Percentiles rank a stretch among this genome's conserved stretches.
These are phyloP conservation scores for Talinum fruticosum DNA, from an alignment of 148 eudicot genomes.

Conservation along the genomic window DNA sequence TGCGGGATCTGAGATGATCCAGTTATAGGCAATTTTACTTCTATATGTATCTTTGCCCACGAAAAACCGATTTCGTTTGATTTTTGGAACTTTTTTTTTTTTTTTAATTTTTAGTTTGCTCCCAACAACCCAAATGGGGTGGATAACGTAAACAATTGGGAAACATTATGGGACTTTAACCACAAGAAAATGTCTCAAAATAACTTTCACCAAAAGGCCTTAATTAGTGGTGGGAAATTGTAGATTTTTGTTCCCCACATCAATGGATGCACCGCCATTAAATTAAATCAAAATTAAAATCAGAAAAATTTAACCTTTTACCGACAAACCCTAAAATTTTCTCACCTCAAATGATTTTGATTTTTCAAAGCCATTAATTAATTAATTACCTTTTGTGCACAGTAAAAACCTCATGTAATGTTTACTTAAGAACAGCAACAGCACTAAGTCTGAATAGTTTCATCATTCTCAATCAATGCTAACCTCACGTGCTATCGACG, in stretches of 20 bases:
- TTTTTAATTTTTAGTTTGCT: no score
- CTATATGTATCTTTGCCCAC: no score
- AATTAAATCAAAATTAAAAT: constrained; percentile 6
- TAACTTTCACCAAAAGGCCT: constrained; percentile 14
- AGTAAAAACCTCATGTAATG: constrained; percentile 6
- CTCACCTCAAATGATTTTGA: constrained; percentile 18
- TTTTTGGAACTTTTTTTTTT: no score
- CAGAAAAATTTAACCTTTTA: constrained; percentile 13
- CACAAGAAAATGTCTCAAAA: constrained; percentile 31
- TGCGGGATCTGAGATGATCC: no score
- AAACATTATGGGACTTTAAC: constrained; percentile 42
- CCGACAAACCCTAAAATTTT: constrained; percentile 36
- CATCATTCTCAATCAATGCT: not conserved
- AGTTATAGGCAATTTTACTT: no score
- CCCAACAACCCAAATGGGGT: no score
- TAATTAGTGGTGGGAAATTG: constrained; percentile 23
- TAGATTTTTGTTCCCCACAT: constrained; percentile 30
- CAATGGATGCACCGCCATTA: constrained; percentile 22
- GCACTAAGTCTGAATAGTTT: not conserved
- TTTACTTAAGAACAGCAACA: not conserved
- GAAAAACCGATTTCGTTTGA: no score
- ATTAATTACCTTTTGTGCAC: constrained; percentile 7
- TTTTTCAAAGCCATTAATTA: not conserved
- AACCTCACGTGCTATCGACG: constrained; percentile 26
- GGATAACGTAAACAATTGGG: constrained; percentile 36